Evolutionary conservation across 805 yeast species (phyloP), one percentile per base, ranked within the genome.

Genomic region (Ogataea angusta): DNA sequence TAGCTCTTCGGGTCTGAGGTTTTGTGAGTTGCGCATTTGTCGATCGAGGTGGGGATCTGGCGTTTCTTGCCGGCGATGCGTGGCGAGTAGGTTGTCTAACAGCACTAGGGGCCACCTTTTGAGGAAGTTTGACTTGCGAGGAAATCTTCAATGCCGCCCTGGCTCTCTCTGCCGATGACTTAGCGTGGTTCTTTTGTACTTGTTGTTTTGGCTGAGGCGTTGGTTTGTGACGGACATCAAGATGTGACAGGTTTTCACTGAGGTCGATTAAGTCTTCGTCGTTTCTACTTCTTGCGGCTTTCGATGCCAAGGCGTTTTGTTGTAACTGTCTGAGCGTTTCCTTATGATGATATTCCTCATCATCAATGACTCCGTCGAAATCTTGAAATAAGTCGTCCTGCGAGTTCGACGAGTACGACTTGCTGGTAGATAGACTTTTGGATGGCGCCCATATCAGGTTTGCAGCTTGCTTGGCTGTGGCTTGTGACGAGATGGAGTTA

Each of bases 401-500:
- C 1, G 47, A 34, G 25, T 47, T 34, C 1, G 61, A 41, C 7
- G 62, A 53, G 37, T 56, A 54, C 2, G 63, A 55, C 34, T 52
- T 56, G 15, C 46, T 39, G 13, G 48, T 48, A 10, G 53, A 43
- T 6, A 63, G 37, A 18, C 66, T 58, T 15, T 53, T 52, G 2
- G 63, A 58, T 7, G 68, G 68, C 5, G 68, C 56, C 68, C 68
- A 65, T 8, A 63, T 62, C 5, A 64, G 43, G 30, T 60, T 60
- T 0, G 69, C 69, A 3, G 69, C 69, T 24, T 57, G 57, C 34
- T 57, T 60, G 6, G 69, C 69, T 13, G 48, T 51, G 34, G 35
- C 44, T 34, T 39, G 48, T 10, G 44, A 13, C 19, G 42, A 22
- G 33, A 36, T 24, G 17, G 40, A 19, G 38, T 36, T 38, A 4